Evolutionary conservation across 140 eudicot species (phyloP).

Genomic region (Cichorium intybus): DNA sequence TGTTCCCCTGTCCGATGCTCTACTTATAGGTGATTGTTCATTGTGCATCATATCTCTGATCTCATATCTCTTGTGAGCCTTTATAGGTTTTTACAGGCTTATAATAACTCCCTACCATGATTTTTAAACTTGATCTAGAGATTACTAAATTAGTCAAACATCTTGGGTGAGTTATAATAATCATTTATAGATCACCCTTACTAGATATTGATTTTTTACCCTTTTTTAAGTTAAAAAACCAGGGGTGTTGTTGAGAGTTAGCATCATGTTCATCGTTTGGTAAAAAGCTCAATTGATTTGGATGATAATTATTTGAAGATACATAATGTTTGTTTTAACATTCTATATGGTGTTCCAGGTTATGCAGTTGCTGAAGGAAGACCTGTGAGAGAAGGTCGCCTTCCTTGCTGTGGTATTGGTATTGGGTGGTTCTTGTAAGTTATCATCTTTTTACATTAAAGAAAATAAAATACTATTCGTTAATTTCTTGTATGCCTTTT

Average conservation of each 20-base stretch:
- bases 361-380: slow-evolving; percentile 89
- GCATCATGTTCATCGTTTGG: background rate
- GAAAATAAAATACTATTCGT: slow-evolving; percentile 4
- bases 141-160: no score
- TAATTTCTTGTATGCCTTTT: slow-evolving; percentile 3
- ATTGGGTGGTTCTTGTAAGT: slow-evolving; percentile 90
- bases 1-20: background rate
- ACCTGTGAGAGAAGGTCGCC: slow-evolving; percentile 75
- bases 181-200: background rate
- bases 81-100: background rate
- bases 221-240: background rate
- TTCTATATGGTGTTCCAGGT: slow-evolving; percentile 41
- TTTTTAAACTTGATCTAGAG: no score
- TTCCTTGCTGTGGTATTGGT: slow-evolving; percentile 96
- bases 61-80: background rate
- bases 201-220: background rate
- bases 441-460: background rate
- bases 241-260: background rate
- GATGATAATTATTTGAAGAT: slow-evolving; percentile 3
- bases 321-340: background rate
- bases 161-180: background rate
- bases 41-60: background rate
- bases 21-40: slow-evolving; percentile 10
- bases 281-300: background rate
- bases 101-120: no score